Evolutionary conservation across 2,329 filamentous ascomycete species (phyloP).

Genomic region (Sordariomycetes sp.): DNA sequence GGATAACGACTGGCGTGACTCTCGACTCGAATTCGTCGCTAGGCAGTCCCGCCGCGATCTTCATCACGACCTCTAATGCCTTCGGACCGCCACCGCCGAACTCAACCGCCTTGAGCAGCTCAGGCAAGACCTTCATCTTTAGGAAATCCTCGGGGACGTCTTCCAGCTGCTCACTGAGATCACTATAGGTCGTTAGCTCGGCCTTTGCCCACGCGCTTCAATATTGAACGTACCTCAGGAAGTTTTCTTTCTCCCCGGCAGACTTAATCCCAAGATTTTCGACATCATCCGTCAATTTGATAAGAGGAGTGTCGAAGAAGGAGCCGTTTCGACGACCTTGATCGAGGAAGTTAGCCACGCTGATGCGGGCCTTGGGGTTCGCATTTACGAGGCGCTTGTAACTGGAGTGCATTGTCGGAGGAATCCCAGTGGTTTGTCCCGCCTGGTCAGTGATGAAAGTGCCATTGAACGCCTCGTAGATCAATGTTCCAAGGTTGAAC

Average conservation of each 20-base stretch:
- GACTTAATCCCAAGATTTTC: slow-evolving; percentile 85
- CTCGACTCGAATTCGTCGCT: slow-evolving; percentile 80
- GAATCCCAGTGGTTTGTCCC: slow-evolving; percentile 74
- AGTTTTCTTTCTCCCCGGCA: slow-evolving; percentile 70
- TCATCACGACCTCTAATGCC: slow-evolving; percentile 77
- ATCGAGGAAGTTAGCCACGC: slow-evolving; percentile 74
- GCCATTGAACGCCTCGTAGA: slow-evolving; percentile 89
- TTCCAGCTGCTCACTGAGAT: slow-evolving; percentile 75
- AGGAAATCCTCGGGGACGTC: slow-evolving; percentile 98
- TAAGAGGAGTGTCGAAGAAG: slow-evolving; percentile 88
- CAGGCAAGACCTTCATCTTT: slow-evolving; percentile 90
- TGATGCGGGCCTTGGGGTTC: slow-evolving; percentile 80
- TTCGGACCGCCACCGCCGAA: slow-evolving; percentile 93
- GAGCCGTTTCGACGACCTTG: slow-evolving; percentile 70
- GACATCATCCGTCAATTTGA: slow-evolving; percentile 83
- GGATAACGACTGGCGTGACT: slow-evolving; percentile 74
- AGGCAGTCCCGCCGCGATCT: slow-evolving; percentile 76
- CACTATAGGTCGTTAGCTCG: slow-evolving; percentile 27
- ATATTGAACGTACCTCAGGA: slow-evolving; percentile 46
- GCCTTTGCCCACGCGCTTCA: slow-evolving; percentile 10
- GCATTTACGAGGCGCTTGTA: slow-evolving; percentile 83
- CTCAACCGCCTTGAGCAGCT: slow-evolving; percentile 96
- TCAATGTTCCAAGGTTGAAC: slow-evolving; percentile 70
- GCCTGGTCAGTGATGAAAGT: slow-evolving; percentile 68
- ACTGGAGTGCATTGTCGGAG: slow-evolving; percentile 75